Evolutionary conservation across 179 eudicot species (phyloP), one percentile per base, ranked within the genome.

Genomic region (Beta corolliflora): DNA sequence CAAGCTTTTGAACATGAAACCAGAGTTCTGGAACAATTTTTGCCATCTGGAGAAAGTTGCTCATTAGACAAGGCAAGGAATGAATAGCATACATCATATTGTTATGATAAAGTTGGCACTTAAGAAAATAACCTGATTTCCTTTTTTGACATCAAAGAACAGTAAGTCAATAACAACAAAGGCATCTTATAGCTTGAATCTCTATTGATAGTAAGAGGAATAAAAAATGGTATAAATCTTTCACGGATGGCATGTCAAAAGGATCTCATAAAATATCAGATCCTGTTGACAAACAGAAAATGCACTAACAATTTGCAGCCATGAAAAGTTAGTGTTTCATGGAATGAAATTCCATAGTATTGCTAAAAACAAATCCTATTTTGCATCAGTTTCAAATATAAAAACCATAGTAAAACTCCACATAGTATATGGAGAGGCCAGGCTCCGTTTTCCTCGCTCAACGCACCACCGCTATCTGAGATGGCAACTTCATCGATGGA

Each of bases 1-100:
- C 97, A 74, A 95, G 98, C 82, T 90, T 93, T 83, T 91, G 98
- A 81, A 95, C 87, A 80, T 95, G 98, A 90, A 89, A 87, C 99
- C 99, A 95, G 61, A 92, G 92, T 86, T 95, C 99, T 61, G 92
- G 81, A 61, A 95, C 89, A 31, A 95, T 87, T 64, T 83, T 89
- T 76, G 87, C 86, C 90, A 89, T 89, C 99, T 95, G 90, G 14
- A 68, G 68, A 46, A 18, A 77, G 44, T 54, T 60, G 14, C n/a
- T 25, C 45, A 65, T 76, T 36, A 84, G 65, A 59, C 46, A 63
- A 29, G 65, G 77, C 44, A 2, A 25, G n/a, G n/a, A 50, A 59
- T 19, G 64, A 55, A 46, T 48, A 70, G n/a, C n/a, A n/a, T 59
- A 79, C 82, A 41, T 4, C 55, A 76, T 31, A 70, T 66, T 13